Evolutionary conservation across 2,329 filamentous ascomycete species (phyloP).

Genomic region (Fusarium anthophilum): DNA sequence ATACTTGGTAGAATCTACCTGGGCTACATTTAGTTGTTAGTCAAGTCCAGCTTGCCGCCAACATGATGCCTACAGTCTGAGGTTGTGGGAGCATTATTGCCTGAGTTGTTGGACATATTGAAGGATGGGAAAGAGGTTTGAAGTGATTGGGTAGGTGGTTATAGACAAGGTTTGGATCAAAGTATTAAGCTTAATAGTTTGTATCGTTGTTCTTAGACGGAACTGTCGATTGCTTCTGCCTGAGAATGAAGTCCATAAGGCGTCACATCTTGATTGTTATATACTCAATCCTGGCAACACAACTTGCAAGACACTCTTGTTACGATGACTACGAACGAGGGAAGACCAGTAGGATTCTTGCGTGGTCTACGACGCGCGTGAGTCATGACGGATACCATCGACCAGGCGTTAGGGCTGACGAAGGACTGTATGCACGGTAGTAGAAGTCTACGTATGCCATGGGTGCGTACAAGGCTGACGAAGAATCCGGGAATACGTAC

Average conservation of each 20-base stretch:
- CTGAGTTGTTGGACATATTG: slow-evolving; percentile 24
- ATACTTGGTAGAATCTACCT: slow-evolving; percentile 20
- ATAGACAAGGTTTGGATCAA: neutral
- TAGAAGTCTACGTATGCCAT: slow-evolving; percentile 9
- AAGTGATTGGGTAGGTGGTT: neutral
- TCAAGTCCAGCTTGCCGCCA: neutral
- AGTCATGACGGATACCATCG: slow-evolving; percentile 37
- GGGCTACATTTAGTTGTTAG: slow-evolving; percentile 19
- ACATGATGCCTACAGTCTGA: slow-evolving; percentile 26
- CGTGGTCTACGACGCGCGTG: slow-evolving; percentile 30
- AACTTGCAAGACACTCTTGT: neutral
- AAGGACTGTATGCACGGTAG: neutral
- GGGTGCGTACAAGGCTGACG: slow-evolving; percentile 26
- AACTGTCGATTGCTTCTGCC: slow-evolving; percentile 12
- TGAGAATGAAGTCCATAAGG: slow-evolving; percentile 7
- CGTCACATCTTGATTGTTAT: slow-evolving; percentile 17
- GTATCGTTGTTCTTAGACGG: neutral
- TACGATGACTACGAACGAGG: neutral
- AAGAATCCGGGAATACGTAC: slow-evolving; percentile 7
- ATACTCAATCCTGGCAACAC: slow-evolving; percentile 28
- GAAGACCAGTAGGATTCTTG: neutral
- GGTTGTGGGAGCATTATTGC: slow-evolving; percentile 11
- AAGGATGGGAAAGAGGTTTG: neutral
- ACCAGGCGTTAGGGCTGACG: slow-evolving; percentile 11
- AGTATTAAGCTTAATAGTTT: slow-evolving; percentile 7